These are phyloP conservation scores for Scenedesmus sp. DNA, from an alignment of 163 green algal species.

Conservation along the genomic window DNA sequence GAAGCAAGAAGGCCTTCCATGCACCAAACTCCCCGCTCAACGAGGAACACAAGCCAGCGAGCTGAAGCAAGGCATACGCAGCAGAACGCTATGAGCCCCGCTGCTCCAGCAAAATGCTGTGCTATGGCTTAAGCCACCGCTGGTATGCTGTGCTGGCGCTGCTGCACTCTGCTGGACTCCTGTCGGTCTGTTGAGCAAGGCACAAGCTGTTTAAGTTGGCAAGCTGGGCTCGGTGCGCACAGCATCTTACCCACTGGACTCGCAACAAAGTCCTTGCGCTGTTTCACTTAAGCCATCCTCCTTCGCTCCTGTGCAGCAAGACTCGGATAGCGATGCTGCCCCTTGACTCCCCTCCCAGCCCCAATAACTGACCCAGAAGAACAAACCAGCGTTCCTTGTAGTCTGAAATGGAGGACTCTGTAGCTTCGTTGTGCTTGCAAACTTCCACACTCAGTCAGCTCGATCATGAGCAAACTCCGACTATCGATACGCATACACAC, in stretches of 20 bases:
- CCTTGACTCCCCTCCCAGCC: conserved; percentile 10
- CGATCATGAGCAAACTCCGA: neutral
- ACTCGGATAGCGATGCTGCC: conserved; percentile 17
- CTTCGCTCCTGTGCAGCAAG: conserved; percentile 4
- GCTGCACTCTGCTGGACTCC: neutral
- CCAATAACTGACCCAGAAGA: neutral
- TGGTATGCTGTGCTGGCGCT: neutral
- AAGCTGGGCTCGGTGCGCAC: neutral
- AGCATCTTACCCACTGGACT: neutral
- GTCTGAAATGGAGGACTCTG: neutral
- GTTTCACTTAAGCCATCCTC: neutral
- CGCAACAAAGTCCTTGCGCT: conserved; percentile 3
- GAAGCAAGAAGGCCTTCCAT: neutral
- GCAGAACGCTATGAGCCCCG: neutral
- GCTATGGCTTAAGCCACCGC: neutral
- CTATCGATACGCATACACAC: neutral
- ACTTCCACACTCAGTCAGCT: conserved; percentile 9
- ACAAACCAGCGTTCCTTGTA: neutral
- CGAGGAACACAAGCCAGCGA: neutral
- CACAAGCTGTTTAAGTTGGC: neutral
- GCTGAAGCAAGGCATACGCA: neutral
- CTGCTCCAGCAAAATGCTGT: neutral
- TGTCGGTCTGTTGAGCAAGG: neutral
- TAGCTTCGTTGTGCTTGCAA: neutral
- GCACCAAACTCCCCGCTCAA: neutral